Percentiles rank a stretch among this genome's conserved stretches.
These are phyloP conservation scores for Pugionium cornutum DNA, from an alignment of 345 rosid genomes.

Conservation along the genomic window DNA sequence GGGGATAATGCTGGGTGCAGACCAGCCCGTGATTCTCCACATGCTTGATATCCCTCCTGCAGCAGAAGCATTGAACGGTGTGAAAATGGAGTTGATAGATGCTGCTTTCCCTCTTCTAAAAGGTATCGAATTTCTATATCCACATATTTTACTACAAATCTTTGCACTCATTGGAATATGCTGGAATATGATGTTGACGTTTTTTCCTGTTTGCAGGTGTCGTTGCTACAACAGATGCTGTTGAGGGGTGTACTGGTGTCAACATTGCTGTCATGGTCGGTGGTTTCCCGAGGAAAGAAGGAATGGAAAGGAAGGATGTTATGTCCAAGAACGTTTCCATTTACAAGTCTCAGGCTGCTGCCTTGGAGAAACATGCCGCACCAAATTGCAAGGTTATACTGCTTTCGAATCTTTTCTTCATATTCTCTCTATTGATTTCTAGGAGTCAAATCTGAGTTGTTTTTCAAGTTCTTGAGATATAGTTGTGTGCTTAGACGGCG, in stretches of 20 bases:
- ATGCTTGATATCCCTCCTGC: conserved; percentile 98
- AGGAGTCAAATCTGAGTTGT: neutral
- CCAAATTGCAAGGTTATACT: conserved; percentile 85
- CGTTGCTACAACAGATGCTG: conserved; percentile 90
- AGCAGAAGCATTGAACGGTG: conserved; percentile 96
- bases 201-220: conserved; percentile 58
- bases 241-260: conserved; percentile 96
- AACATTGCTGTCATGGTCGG: conserved; percentile 92
- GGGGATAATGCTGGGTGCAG: conserved; percentile 93
- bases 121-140: conserved; percentile 43
- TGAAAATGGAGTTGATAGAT: conserved; percentile 93
- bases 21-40: conserved; percentile 98
- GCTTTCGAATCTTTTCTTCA: neutral
- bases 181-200: neutral
- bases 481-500: neutral
- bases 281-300: conserved; percentile 97
- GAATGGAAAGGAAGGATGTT: conserved; percentile 98
- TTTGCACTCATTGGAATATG: neutral
- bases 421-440: neutral
- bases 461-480: neutral
- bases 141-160: neutral
- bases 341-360: conserved; percentile 96
- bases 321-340: conserved; percentile 96
- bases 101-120: conserved; percentile 97
- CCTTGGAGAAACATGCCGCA: conserved; percentile 89